Conservation (phyloP, 2,329 filamentous ascomycete species). For the Ophiosphaerella korrae region DNA sequence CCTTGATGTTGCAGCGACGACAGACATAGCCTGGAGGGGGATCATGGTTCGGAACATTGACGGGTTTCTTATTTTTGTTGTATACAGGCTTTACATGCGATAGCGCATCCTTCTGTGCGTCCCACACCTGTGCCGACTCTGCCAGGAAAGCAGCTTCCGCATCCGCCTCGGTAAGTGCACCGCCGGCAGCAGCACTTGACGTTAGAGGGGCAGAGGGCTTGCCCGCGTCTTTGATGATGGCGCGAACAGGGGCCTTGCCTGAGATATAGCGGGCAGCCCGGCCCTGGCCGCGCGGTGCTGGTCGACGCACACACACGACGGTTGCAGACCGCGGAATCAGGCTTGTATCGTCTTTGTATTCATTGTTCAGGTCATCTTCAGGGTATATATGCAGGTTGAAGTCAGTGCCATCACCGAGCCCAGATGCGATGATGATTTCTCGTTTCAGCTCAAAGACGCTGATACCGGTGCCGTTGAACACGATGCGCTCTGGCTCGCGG, state of each 20-base stretch:
- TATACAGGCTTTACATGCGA: constrained; percentile 65
- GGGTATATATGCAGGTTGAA: constrained; percentile 95
- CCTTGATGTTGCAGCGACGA: constrained; percentile 94
- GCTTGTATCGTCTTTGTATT: constrained; percentile 97
- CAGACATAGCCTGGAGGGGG: constrained; percentile 94
- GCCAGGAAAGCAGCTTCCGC: constrained; percentile 91
- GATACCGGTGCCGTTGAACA: constrained; percentile 96
- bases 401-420: constrained; percentile 91
- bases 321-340: constrained; percentile 95
- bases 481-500: constrained; percentile 90
- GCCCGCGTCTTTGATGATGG: constrained; percentile 71
- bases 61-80: constrained; percentile 60
- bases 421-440: constrained; percentile 95
- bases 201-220: constrained; percentile 53
- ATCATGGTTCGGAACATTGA: constrained; percentile 86
- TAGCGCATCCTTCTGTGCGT: constrained; percentile 90
- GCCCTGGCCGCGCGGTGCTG: constrained; percentile 84
- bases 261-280: constrained; percentile 93
- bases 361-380: constrained; percentile 83
- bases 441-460: constrained; percentile 98
- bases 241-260: constrained; percentile 89
- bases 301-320: constrained; percentile 85
- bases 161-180: constrained; percentile 84
- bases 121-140: constrained; percentile 89
- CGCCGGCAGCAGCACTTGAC: constrained; percentile 47